These are phyloP conservation scores for Phylloporus arenicola DNA, from an alignment of 768 basidiomycete species.

Conservation along the genomic window DNA sequence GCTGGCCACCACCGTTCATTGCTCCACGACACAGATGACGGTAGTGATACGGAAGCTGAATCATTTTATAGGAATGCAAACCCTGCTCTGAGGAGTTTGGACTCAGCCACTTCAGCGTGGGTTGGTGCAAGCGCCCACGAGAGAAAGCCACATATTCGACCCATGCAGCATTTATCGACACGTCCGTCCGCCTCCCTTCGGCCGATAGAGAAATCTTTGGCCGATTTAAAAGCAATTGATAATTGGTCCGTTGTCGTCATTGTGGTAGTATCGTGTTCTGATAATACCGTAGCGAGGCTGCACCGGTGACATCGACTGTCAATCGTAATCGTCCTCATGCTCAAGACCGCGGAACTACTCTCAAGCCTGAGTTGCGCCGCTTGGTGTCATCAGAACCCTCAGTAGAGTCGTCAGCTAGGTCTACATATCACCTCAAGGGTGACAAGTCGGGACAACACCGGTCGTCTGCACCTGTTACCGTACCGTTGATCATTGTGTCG, in stretches of 20 bases:
- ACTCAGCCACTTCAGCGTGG: neutral
- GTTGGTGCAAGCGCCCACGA: slow-evolving; percentile 7
- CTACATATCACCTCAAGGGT: neutral
- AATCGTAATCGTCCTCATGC: neutral
- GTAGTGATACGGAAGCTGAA: neutral
- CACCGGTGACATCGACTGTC: neutral
- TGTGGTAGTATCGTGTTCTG: neutral
- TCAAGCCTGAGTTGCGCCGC: neutral
- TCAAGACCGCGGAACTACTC: neutral
- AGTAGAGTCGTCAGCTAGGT: neutral
- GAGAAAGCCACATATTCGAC: slow-evolving; percentile 6
- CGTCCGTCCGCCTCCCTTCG: neutral
- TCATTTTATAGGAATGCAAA: neutral
- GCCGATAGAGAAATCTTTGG: neutral
- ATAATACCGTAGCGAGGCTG: slow-evolving; percentile 5
- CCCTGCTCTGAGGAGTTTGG: neutral
- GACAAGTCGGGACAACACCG: neutral
- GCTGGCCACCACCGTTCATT: neutral
- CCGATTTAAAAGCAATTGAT: neutral
- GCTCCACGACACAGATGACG: neutral
- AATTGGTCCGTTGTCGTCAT: slow-evolving; percentile 8
- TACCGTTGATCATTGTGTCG: slow-evolving; percentile 3
- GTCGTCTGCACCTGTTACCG: neutral
- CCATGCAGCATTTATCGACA: neutral
- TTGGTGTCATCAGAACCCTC: neutral